Percentiles rank a stretch among this genome's conserved stretches.
Conservation (phyloP, 768 basidiomycete genomes). For the Lactarius hatsudake region DNA sequence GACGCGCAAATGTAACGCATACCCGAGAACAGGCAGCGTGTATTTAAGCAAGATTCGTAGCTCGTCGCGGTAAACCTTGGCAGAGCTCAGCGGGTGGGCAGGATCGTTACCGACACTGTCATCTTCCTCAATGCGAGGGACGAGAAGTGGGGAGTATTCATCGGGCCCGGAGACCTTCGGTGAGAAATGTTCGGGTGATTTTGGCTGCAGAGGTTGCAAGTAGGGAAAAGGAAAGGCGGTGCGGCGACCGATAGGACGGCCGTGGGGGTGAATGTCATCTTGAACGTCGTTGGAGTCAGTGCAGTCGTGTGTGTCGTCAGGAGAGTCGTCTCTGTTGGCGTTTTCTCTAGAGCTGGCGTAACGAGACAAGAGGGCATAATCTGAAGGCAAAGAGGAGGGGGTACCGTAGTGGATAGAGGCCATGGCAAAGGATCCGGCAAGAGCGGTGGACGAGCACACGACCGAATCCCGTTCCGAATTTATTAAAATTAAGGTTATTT, state of each 20-base stretch:
- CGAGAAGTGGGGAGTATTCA: constrained; percentile 34
- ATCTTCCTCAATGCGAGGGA: constrained; percentile 56
- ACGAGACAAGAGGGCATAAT: constrained; percentile 60
- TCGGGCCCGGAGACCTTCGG: constrained; percentile 30
- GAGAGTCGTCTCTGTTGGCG: constrained; percentile 5
- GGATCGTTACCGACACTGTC: constrained; percentile 32
- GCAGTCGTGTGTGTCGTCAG: constrained; percentile 9
- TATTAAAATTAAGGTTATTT: not conserved
- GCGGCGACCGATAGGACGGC: constrained; percentile 24
- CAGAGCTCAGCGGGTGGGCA: not conserved
- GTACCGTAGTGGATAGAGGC: constrained; percentile 49
- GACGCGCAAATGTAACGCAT: not conserved
- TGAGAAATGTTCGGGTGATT: constrained; percentile 34
- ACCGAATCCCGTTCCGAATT: not conserved
- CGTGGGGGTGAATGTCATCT: not conserved
- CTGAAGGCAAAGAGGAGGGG: constrained; percentile 60
- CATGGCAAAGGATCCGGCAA: constrained; percentile 24
- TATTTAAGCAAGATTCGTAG: constrained; percentile 56
- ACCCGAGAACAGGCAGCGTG: constrained; percentile 73
- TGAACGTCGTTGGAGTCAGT: not conserved
- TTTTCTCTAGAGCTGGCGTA: constrained; percentile 36
- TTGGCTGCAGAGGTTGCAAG: constrained; percentile 39
- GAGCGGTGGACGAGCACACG: not conserved
- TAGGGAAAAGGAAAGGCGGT: constrained; percentile 37
- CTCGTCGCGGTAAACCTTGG: constrained; percentile 55